Conservation (phyloP, 2,329 filamentous ascomycete species). For the Colletotrichum sp. region DNA sequence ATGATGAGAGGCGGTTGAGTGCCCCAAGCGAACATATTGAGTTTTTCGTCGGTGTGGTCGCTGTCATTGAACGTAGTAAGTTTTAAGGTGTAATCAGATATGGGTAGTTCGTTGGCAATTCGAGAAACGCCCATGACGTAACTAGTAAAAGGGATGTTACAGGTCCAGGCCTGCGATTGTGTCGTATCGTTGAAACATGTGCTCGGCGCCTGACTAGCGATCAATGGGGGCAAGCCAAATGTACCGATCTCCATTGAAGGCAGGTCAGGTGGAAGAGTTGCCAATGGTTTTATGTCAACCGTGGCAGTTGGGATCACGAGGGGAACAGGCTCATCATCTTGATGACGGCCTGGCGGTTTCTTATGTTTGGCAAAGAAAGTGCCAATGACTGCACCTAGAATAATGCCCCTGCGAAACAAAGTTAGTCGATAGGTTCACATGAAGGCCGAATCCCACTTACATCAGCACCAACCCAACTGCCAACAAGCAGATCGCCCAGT, state of each 20-base stretch:
- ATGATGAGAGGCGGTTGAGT: conserved; percentile 54
- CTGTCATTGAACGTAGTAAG: conserved; percentile 44
- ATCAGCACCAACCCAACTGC: conserved; percentile 55
- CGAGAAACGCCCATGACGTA: conserved; percentile 47
- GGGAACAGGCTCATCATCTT: conserved; percentile 29
- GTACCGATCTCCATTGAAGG: conserved; percentile 58
- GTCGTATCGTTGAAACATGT: conserved; percentile 62
- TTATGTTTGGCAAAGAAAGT: conserved; percentile 43
- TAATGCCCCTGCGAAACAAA: conserved; percentile 37
- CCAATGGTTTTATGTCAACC: conserved; percentile 56
- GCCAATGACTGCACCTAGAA: conserved; percentile 64
- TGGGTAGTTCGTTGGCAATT: conserved; percentile 28
- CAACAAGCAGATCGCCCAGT: conserved; percentile 64
- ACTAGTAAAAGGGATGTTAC: conserved; percentile 54
- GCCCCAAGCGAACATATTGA: conserved; percentile 46
- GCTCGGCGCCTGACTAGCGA: conserved; percentile 52
- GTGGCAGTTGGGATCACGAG: conserved; percentile 42
- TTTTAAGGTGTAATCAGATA: conserved; percentile 44
- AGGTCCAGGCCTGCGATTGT: conserved; percentile 68
- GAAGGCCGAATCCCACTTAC: conserved; percentile 6
- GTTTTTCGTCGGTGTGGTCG: conserved; percentile 32
- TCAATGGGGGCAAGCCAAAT: conserved; percentile 60
- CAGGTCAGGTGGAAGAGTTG: conserved; percentile 55
- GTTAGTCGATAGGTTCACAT: neutral
- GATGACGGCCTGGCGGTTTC: conserved; percentile 26